Evolutionary conservation across 1,284 basidiomycete species (phyloP).

Genomic region (Leccinum insolens): DNA sequence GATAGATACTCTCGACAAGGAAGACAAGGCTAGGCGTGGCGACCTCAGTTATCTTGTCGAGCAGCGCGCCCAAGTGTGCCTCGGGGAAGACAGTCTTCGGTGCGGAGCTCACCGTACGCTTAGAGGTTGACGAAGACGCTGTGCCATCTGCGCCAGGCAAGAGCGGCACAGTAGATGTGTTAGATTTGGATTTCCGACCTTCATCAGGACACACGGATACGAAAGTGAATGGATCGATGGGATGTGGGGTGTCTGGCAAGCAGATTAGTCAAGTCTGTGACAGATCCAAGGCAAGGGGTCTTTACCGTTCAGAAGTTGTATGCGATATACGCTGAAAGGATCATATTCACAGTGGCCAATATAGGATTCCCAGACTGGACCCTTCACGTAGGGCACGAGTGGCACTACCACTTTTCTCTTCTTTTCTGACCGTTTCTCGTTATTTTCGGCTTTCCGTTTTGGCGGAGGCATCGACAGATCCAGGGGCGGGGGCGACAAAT

Average conservation of each 20-base stretch:
- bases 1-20: slow-evolving; percentile 72
- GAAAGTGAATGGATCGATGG: slow-evolving; percentile 79
- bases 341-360: slow-evolving; percentile 65
- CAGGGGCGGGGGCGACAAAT: slow-evolving; percentile 42
- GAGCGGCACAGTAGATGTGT: slow-evolving; percentile 41
- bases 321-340: slow-evolving; percentile 67
- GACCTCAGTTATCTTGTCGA: slow-evolving; percentile 57
- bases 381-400: slow-evolving; percentile 76
- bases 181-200: slow-evolving; percentile 31
- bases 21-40: slow-evolving; percentile 62
- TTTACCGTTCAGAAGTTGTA: slow-evolving; percentile 79
- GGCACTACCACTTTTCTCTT: slow-evolving; percentile 75
- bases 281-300: neutral
- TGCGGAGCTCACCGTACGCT: slow-evolving; percentile 40
- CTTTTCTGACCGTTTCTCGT: slow-evolving; percentile 52
- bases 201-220: slow-evolving; percentile 52
- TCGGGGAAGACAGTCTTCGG: slow-evolving; percentile 73
- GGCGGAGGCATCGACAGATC: slow-evolving; percentile 40
- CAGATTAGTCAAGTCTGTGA: neutral
- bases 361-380: slow-evolving; percentile 71
- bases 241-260: slow-evolving; percentile 66
- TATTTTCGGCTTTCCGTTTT: slow-evolving; percentile 58
- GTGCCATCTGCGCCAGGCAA: slow-evolving; percentile 34
- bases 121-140: slow-evolving; percentile 21
- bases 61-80: slow-evolving; percentile 56